Evolutionary conservation across 306 rosid species (phyloP).

Genomic region (Trifolium dubium): DNA sequence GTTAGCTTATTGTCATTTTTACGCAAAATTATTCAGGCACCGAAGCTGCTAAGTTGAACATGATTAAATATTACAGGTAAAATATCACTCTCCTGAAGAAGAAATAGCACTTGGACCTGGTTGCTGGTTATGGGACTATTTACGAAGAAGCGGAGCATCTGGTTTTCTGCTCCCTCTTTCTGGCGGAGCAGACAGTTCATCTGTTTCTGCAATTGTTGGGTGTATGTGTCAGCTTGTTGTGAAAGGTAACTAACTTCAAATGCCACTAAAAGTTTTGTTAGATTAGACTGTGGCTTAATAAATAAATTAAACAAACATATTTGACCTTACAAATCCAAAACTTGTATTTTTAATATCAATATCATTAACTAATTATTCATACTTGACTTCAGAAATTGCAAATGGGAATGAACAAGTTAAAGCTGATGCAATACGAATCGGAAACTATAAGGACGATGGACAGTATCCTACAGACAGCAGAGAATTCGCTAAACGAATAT

Average conservation of each 20-base stretch:
- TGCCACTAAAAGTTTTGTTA: background rate
- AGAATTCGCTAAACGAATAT: conserved; percentile 86
- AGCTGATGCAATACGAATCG: conserved; percentile 91
- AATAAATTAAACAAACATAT: background rate
- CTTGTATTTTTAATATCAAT: too few species aligned
- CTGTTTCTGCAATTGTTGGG: conserved; percentile 96
- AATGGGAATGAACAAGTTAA: conserved; percentile 89
- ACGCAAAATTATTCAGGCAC: too few species aligned
- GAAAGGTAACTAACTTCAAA: conserved; percentile 60
- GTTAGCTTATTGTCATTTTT: conserved; percentile 46
- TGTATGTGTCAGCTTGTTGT: conserved; percentile 97
- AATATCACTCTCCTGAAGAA: conserved; percentile 87
- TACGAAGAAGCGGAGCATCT: conserved; percentile 98
- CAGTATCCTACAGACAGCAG: conserved; percentile 85
- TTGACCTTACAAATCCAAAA: too few species aligned
- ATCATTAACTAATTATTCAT: background rate
- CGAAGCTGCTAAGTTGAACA: too few species aligned
- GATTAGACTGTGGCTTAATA: too few species aligned
- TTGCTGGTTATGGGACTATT: conserved; percentile 99
- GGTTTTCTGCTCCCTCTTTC: conserved; percentile 99
- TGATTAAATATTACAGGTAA: conserved; percentile 57
- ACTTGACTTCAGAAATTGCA: conserved; percentile 70
- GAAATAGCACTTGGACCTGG: conserved; percentile 98
- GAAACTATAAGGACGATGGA: conserved; percentile 86
- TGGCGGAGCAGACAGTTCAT: conserved; percentile 98